Evolutionary conservation across 2,329 filamentous ascomycete genomes (phyloP).

Genomic region (Bisporella sp.): DNA sequence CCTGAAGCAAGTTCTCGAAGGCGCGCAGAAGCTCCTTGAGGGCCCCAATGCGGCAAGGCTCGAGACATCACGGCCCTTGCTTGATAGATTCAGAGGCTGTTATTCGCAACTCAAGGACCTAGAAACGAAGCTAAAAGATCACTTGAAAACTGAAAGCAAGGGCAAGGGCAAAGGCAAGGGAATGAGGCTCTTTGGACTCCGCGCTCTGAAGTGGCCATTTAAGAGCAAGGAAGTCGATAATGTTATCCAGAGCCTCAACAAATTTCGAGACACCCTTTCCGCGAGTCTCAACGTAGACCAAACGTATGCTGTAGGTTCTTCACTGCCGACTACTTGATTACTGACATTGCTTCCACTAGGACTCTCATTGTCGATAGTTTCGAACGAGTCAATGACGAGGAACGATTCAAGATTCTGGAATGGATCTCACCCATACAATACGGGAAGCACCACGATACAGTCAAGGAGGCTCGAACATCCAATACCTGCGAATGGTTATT

Average conservation of each 20-base stretch:
- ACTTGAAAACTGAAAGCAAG: constrained; percentile 1
- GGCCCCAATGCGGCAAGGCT: constrained; percentile 1
- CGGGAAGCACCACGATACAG: constrained; percentile 7
- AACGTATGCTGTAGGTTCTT: neutral
- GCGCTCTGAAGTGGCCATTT: constrained; percentile 4
- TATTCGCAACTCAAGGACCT: constrained; percentile 1
- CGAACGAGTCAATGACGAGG: neutral
- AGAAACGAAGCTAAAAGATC: neutral
- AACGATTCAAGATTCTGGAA: neutral
- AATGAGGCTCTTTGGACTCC: constrained; percentile 6
- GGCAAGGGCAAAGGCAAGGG: neutral
- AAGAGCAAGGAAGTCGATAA: constrained; percentile 5
- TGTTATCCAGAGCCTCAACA: neutral
- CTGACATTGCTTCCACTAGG: neutral
- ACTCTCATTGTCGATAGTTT: neutral
- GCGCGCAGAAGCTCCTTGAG: constrained; percentile 1
- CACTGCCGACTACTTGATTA: neutral
- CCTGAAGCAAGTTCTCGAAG: constrained; percentile 1
- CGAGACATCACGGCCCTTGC: neutral
- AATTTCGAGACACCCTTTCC: neutral
- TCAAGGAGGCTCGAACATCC: constrained; percentile 4
- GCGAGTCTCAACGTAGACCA: neutral
- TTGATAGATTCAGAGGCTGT: neutral
- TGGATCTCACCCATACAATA: constrained; percentile 1
- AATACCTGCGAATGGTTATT: constrained; percentile 14